These are phyloP conservation scores for Polytrichum formosum DNA, from an alignment of 225 moss, liverwort and hornwort species.

Conservation along the genomic window DNA sequence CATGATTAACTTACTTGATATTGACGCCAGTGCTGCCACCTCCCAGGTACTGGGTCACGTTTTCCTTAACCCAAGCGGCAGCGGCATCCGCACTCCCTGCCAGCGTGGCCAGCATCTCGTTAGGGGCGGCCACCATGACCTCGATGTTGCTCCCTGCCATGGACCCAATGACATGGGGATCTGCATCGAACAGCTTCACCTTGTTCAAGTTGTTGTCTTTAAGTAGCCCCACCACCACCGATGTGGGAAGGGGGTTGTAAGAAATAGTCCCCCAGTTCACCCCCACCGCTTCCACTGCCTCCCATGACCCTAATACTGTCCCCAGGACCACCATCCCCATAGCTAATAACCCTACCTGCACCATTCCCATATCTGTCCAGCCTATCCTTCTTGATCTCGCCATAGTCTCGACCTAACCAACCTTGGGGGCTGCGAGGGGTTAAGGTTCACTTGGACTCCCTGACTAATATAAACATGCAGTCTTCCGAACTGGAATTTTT, in stretches of 20 bases:
- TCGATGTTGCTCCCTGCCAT: conserved; percentile 67
- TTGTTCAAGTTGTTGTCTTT: conserved; percentile 58
- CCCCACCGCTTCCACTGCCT: conserved; percentile 29
- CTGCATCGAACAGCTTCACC: conserved; percentile 93
- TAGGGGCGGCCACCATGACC: conserved; percentile 88
- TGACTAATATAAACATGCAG: too few species aligned
- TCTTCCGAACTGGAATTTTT: too few species aligned
- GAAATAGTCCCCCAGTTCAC: conserved; percentile 97
- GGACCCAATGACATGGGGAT: conserved; percentile 50
- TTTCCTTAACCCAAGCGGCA: conserved; percentile 62
- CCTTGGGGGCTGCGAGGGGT: too few species aligned
- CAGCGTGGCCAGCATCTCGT: conserved; percentile 62
- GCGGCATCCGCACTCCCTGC: conserved; percentile 51
- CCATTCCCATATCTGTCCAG: too few species aligned
- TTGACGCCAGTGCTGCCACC: conserved; percentile 53
- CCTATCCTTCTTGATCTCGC: too few species aligned
- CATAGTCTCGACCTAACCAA: too few species aligned
- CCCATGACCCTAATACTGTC: conserved; percentile 1
- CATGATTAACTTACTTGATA: conserved; percentile 51
- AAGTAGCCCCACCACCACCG: conserved; percentile 64
- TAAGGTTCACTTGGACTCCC: too few species aligned
- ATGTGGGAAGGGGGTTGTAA: conserved; percentile 63
- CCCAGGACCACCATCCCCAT: not conserved
- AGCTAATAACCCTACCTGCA: too few species aligned
- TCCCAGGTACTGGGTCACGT: conserved; percentile 67